Evolutionary conservation across 352 stramenopile genomes (phyloP), one percentile per base, ranked within the genome.

Genomic region (Globisporangium acanthophoron): DNA sequence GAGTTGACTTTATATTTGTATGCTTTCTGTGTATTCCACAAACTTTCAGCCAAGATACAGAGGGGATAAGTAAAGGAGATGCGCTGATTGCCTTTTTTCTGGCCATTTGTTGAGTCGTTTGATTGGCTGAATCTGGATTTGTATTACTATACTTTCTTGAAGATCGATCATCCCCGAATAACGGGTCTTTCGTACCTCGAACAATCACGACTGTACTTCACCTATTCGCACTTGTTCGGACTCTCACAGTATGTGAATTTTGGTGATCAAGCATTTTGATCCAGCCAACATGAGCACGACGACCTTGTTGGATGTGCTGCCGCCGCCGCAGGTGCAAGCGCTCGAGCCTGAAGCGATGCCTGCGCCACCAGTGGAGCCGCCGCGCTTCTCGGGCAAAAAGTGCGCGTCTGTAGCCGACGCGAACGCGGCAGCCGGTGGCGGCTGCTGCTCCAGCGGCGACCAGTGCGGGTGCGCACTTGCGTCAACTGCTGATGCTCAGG

Each of bases 351-450:
- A n/a, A 12, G 9, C 29, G 3, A 7, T 41, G 4, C 57, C 33
- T 20, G 40, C 21, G 12, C 24, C 35, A 5, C 13, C 59, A 18
- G 33, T 44, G 15, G 61, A 61, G 21, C 82, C 79, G 15, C 67
- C 66, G 45, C 79, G 78, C 48, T 92, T 92, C 57, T 92, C 82
- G 0, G 82, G 82, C 13, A 72, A 79, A 50, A 68, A 65, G 20
- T 31, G 3, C 3, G 11, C 18, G 3, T 16, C 57, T 0, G 18
- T 40, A 9, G 31, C 9, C 20, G 21, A 35, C 2, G 44, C 45
- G 3, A 37, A 11, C 9, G 12, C 33, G 9, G 20, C 16, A 37
- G 13, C 44, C 18, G 39, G 15, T 13, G 61, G 53, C 5, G 44
- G 31, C 9, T 61, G 60, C 40, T 67, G 54, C 58, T 41, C 47